Base-by-base conservation (phyloP, 2,329 filamentous ascomycete genomes). In the Ophiostoma triangulosporum region DNA sequence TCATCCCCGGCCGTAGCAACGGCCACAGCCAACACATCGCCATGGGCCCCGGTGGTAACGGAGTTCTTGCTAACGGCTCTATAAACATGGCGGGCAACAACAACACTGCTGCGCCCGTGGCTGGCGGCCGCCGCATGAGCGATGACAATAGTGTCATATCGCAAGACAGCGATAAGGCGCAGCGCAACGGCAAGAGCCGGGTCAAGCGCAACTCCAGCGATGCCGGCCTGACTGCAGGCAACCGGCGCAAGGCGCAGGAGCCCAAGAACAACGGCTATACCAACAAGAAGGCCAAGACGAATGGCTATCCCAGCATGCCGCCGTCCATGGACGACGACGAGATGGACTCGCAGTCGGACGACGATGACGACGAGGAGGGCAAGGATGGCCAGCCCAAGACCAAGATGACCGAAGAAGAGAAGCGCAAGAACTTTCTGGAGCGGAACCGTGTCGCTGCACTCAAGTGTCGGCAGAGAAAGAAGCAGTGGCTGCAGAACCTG, bases 321-420 rank as follows among this genome's bases (percentile, higher is more conserved):
- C 32, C 14, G 43, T 29, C 29, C 20, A 35, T 14, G 6, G 17
- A 48, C 31, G 59, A 61, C 15, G 50, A 51, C 4, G 50, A 55
- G 14, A 57, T 62, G 50, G 68, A 71, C n/a, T 54, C 48, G 9
- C 55, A 60, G 6, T 60, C 65, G 7, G 62, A 71, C 51, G 69
- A 75, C 5, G 72, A 80, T 4, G 72, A 77, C 5, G 73, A 77
- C 4, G 51, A 74, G 52, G 64, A 74, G 58, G 77, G 73, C 48
- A 76, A 79, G 50, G 74, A 78, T 6, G 76, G 74, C 38, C 80
- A 84, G 62, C 72, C 73, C 40, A 85, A 82, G 67, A 64, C 68
- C 0, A 96, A 95, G 73, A 95, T 96, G 88, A 96, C 90, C 0
- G 93, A 97, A 54, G 93, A 97, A 64, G 93, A 98, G 72, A 98